Base-by-base conservation (phyloP, 2,329 filamentous ascomycete species). In the Fusarium torulosum region DNA sequence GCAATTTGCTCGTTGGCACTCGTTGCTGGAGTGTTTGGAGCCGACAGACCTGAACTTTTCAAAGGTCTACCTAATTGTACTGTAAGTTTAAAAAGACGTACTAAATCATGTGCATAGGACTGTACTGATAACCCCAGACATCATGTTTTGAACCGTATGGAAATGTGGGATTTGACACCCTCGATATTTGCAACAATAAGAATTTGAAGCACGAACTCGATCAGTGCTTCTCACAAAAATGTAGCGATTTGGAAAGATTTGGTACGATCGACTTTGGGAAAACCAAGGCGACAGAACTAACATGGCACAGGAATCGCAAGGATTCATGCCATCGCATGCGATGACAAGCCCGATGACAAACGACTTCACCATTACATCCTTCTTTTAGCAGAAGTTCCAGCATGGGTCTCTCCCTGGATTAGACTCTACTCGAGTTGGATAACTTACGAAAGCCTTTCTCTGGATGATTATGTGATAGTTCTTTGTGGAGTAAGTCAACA, bases 391-490 rank as follows among this genome's bases (percentile, higher is more conserved):
- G 77, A 82, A 55, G 57, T 76, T 3, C 70, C 77, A 31, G 80
- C 79, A 0, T 69, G 78, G 21, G 7, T 78, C 3, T 75, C 71
- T 35, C 74, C 80, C 6, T 71, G 76, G 31, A 45, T 81, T 21
- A 75, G 81, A n/a, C 55, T 82, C 6, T 81, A 75, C 45, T 75
- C 74, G 17, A 72, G 80, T 14, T 78, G 77, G 77, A 72, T 59
- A 35, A 75, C 73, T 7, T 62, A 72, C 8, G 66, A 72, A 7
- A 60, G 71, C 7, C 75, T 78, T 21, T 77, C 76, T 25, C 17
- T 75, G 6, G 80, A 83, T 46, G 81, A 83, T 62, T 81, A 78
- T 64, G 68, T 81, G 19, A 78, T 81, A 72, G 63, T 78, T 6
- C 63, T 71, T n/a, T 74, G 77, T 19, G 70, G 73, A 57, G 78